Conservation (phyloP, 2,329 filamentous ascomycete genomes). For the Ophiostoma quercus region DNA sequence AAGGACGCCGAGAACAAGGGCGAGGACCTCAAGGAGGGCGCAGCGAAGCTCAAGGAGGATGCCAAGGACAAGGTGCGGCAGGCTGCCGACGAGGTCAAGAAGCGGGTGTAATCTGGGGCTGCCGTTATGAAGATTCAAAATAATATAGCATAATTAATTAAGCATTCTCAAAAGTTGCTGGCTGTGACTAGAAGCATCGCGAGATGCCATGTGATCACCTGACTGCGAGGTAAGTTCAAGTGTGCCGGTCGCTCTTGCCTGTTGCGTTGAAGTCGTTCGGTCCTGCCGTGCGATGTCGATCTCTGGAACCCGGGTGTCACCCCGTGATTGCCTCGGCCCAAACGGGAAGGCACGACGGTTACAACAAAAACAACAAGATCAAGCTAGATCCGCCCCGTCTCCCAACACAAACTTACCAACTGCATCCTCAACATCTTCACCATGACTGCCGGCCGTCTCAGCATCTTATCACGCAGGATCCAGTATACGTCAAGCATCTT, state of each 20-base stretch:
- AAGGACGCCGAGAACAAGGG: slow-evolving; percentile 30
- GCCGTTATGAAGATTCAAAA: neutral
- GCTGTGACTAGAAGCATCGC: neutral
- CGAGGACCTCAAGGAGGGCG: slow-evolving; percentile 34
- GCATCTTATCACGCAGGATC: neutral
- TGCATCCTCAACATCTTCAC: neutral
- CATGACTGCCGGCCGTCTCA: neutral
- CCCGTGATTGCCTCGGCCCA: neutral
- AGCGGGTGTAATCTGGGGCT: slow-evolving; percentile 12
- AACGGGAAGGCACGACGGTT: neutral
- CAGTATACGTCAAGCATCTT: neutral
- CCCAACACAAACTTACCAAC: neutral
- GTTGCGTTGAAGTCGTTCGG: neutral
- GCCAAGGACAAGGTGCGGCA: slow-evolving; percentile 40
- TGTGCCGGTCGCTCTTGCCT: neutral
- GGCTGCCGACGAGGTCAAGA: slow-evolving; percentile 38
- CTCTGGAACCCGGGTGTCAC: neutral
- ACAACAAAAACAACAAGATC: neutral
- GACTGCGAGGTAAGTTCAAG: neutral
- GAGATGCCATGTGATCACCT: neutral
- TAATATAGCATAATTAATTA: slow-evolving; percentile 5
- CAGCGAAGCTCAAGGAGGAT: slow-evolving; percentile 39
- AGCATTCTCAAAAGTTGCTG: neutral
- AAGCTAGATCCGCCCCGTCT: neutral
- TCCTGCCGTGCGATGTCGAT: neutral